These are phyloP conservation scores for Capsella rubella DNA, from an alignment of 441 rosid genomes.

Conservation along the genomic window DNA sequence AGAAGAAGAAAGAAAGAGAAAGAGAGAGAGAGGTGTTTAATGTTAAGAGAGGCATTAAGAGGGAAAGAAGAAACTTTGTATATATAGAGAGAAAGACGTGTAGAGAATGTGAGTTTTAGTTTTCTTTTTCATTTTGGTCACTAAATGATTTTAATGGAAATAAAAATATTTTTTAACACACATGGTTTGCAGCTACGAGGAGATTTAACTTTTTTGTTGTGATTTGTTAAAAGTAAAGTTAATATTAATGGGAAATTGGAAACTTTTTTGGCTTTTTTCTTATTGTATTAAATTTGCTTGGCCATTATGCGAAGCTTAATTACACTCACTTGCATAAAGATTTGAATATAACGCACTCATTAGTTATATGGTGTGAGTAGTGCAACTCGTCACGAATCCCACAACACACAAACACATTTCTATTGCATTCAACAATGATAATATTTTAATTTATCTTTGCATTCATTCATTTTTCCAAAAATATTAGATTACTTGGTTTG, in stretches of 20 bases:
- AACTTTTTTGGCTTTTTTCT: slow-evolving; percentile 1
- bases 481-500: too few species aligned
- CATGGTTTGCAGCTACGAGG: slow-evolving; percentile 43
- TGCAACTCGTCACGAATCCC: slow-evolving; percentile 47
- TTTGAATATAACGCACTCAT: slow-evolving; percentile 45
- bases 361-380: slow-evolving; percentile 34
- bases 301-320: slow-evolving; percentile 41
- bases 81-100: slow-evolving; percentile 50
- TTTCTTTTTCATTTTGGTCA: slow-evolving; percentile 29
- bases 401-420: slow-evolving; percentile 43
- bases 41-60: slow-evolving; percentile 40
- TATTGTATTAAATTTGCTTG: slow-evolving; percentile 34
- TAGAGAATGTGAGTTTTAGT: slow-evolving; percentile 38
- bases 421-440: slow-evolving; percentile 32
- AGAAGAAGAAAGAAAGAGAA: neutral
- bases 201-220: slow-evolving; percentile 29
- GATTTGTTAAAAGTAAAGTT: slow-evolving; percentile 30
- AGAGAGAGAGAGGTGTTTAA: slow-evolving; percentile 12
- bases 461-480: too few species aligned
- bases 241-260: slow-evolving; percentile 22
- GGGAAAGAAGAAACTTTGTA: slow-evolving; percentile 42
- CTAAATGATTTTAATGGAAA: slow-evolving; percentile 25
- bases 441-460: slow-evolving; percentile 1
- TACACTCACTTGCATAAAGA: slow-evolving; percentile 30
- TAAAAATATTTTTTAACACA: slow-evolving; percentile 28